Base-by-base conservation (phyloP, 306 rosid genomes). In the Malus sieversii region DNA sequence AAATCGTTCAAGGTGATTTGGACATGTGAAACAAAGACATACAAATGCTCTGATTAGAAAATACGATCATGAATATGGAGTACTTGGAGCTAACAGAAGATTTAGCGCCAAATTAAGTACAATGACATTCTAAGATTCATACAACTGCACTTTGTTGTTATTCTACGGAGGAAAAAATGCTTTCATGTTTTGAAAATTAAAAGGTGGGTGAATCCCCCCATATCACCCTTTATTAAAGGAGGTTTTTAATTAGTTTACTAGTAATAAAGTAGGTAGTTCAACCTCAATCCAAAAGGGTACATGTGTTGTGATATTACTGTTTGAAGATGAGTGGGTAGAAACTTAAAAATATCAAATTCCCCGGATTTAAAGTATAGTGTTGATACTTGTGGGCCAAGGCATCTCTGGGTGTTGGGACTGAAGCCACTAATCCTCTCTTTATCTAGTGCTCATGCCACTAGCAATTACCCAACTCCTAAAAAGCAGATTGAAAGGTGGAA, bases 391-490 rank as follows among this genome's bases (percentile, higher is more conserved):
- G 45, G 60, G 69, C 58, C 68, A 53, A 44, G 46, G 30, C 64
- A 78, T 52, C 81, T 61, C 63, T 46, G 15, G 33, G 18, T 32
- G 71, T 8, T 52, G 44, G 12, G 48, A 48, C 65, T 10, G 18
- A 55, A 42, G 3, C 42, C 79, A 65, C 13, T 63, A 51, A 73
- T 25, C 68, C 52, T 59, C 73, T 32, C 20, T 62, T 62, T 15
- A 7, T 45, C 35, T 19, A 51, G 83, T 79, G 86, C 78, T 77
- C 46, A 71, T 53, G 35, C 82, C 82, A 64, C 82, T 65, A 63
- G 42, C 32, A 19, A 38, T 58, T 51, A 64, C 81, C 74, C 53
- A 27, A 71, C 55, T 4, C 15, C 30, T 10, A 33, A 30, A 74
- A 78, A 13, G 76, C 58, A 60, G 65, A 69, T 71, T 60, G 40